Conservation (phyloP, 495 filamentous ascomycete genomes). For the Tuber borchii region DNA sequence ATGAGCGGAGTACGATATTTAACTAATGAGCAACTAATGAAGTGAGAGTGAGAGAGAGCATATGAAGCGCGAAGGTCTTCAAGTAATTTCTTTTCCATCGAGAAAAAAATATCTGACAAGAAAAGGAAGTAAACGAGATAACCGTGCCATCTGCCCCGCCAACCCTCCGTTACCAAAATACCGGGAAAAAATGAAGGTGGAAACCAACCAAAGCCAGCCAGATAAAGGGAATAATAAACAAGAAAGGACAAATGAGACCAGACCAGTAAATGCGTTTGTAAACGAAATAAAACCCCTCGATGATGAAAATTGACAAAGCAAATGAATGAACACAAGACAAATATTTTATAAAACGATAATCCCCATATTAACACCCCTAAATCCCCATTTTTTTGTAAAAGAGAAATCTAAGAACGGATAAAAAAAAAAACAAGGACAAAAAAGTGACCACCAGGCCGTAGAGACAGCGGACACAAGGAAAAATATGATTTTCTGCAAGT, state of each 20-base stretch:
- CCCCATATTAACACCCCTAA: conserved; percentile 4
- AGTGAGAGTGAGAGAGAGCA: not conserved
- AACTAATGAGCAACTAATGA: not conserved
- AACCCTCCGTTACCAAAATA: not conserved
- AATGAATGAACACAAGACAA: not conserved
- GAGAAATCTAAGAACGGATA: conserved; percentile 1
- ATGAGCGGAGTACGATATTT: not conserved
- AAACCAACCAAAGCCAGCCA: not conserved
- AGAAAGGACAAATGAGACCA: not conserved
- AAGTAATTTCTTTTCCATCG: not conserved
- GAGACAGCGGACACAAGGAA: not conserved
- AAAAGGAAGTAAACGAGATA: not conserved
- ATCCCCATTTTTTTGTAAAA: not conserved
- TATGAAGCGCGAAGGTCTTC: not conserved
- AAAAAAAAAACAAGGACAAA: not conserved
- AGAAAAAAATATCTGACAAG: conserved; percentile 1
- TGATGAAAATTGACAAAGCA: not conserved
- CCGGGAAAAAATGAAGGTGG: not conserved
- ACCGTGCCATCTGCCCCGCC: not conserved
- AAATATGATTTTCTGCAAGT: not conserved
- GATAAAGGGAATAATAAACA: not conserved
- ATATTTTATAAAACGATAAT: conserved; percentile 2
- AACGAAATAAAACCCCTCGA: not conserved
- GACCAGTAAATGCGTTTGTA: not conserved
- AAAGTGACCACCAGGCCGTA: not conserved